Conservation (phyloP, 352 stramenopile species). For the Peronospora destructor region DNA sequence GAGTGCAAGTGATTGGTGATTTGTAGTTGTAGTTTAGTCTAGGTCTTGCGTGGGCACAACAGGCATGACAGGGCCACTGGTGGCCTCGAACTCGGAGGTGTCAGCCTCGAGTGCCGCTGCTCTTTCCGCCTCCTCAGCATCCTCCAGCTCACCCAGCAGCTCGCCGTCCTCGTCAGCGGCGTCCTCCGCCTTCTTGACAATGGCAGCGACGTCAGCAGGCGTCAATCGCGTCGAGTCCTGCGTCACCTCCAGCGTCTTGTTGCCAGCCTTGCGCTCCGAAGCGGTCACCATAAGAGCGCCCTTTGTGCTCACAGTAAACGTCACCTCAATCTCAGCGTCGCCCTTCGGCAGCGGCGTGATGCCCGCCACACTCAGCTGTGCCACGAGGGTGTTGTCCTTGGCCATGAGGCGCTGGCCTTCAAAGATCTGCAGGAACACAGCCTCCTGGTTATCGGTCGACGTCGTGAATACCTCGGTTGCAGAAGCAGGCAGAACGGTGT, state of each 20-base stretch:
- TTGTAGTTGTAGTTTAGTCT: slow-evolving; percentile 57
- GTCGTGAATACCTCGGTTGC: slow-evolving; percentile 86
- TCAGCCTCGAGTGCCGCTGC: slow-evolving; percentile 36
- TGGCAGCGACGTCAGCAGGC: slow-evolving; percentile 53
- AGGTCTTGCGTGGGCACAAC: slow-evolving; percentile 61
- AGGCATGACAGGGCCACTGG: slow-evolving; percentile 24
- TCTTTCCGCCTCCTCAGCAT: slow-evolving; percentile 52
- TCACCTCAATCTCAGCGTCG: slow-evolving; percentile 90
- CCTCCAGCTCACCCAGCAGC: slow-evolving; percentile 66
- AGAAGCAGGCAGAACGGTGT: slow-evolving; percentile 85
- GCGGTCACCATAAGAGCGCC: slow-evolving; percentile 94
- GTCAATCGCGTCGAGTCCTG: slow-evolving; percentile 69
- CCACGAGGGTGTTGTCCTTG: slow-evolving; percentile 92
- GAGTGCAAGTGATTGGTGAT: slow-evolving; percentile 30
- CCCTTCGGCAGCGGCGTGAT: slow-evolving; percentile 87
- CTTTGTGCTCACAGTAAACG: slow-evolving; percentile 88
- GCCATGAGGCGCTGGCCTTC: slow-evolving; percentile 96
- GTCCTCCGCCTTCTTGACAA: slow-evolving; percentile 82
- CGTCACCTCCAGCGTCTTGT: slow-evolving; percentile 71
- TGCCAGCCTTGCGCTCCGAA: slow-evolving; percentile 56
- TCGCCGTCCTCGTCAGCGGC: slow-evolving; percentile 78
- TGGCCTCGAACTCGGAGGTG: slow-evolving; percentile 22
- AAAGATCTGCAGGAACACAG: slow-evolving; percentile 90
- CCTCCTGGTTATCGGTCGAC: slow-evolving; percentile 86
- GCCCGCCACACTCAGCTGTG: slow-evolving; percentile 84